These are phyloP conservation scores for Erodium texanum DNA, from an alignment of 441 rosid species.

Conservation along the genomic window DNA sequence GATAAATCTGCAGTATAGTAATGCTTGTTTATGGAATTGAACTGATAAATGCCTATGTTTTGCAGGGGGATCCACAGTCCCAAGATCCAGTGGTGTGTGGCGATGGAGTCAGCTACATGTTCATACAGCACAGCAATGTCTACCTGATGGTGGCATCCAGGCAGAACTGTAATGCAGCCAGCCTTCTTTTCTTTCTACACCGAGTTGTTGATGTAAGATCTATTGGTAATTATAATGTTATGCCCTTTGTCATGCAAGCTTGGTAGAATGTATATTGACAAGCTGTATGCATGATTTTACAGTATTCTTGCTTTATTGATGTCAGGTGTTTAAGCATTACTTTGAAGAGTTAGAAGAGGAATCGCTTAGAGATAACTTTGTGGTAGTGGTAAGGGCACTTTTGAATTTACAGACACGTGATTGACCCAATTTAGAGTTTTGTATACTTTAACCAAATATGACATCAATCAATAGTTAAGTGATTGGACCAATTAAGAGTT, in stretches of 20 bases:
- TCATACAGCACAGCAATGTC: constrained; percentile 78
- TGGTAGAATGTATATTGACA: neutral
- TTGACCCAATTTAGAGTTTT: neutral
- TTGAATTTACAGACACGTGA: constrained; percentile 2
- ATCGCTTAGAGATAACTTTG: constrained; percentile 94
- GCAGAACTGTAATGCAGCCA: constrained; percentile 95
- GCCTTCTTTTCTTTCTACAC: constrained; percentile 79
- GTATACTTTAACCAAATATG: neutral
- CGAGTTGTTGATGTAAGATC: constrained; percentile 79
- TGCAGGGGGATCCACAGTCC: constrained; percentile 88
- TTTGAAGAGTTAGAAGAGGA: constrained; percentile 95
- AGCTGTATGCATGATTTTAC: neutral
- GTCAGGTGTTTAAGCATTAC: constrained; percentile 92
- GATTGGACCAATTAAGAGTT: neutral
- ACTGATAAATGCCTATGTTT: neutral
- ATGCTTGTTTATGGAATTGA: neutral
- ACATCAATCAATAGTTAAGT: too few species aligned
- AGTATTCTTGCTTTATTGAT: neutral
- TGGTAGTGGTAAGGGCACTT: constrained; percentile 68
- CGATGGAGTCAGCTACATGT: constrained; percentile 88
- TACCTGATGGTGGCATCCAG: constrained; percentile 83
- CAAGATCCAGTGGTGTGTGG: constrained; percentile 93
- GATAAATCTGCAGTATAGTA: neutral
- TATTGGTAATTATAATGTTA: constrained; percentile 14
- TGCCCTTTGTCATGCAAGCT: neutral